Conservation (phyloP, 108 stramenopile species). For the Thalassiosira profunda region DNA sequence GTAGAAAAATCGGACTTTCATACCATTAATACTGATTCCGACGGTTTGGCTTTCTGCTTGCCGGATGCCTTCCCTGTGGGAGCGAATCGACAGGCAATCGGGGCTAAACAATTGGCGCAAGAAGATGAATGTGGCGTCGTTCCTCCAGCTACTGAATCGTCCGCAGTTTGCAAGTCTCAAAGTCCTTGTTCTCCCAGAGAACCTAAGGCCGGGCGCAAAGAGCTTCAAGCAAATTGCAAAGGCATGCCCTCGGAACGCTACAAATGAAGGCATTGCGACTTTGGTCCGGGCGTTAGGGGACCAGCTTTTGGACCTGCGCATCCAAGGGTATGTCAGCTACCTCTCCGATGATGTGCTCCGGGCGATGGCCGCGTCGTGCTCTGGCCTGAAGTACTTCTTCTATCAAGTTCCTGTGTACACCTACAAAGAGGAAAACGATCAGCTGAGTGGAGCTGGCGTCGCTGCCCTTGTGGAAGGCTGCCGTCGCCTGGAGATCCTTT, state of each 20-base stretch:
- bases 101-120: conserved; percentile 11
- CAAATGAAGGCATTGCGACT: not conserved
- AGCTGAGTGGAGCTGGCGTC: conserved; percentile 11
- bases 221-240: conserved; percentile 5
- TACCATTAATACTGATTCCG: no score
- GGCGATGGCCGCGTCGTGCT: conserved; percentile 9
- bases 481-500: conserved; percentile 15
- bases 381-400: conserved; percentile 20
- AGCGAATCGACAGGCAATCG: conserved; percentile 2
- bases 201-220: conserved; percentile 20
- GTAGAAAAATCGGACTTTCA: no score
- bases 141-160: conserved; percentile 13
- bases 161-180: conserved; percentile 28
- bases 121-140: conserved; percentile 15
- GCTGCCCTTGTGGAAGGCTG: conserved; percentile 14
- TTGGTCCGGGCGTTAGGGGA: conserved; percentile 6
- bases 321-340: conserved; percentile 3
- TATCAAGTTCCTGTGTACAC: conserved; percentile 1
- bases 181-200: conserved; percentile 5
- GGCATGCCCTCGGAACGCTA: conserved; percentile 16
- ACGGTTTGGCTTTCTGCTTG: conserved; percentile 16
- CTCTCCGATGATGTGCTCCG: conserved; percentile 1
- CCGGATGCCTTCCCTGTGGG: conserved; percentile 18
- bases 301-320: conserved; percentile 12
- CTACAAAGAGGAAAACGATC: conserved; percentile 2